These are phyloP conservation scores for Chlorophyllum brunneum DNA, from an alignment of 768 basidiomycete genomes.

Conservation along the genomic window DNA sequence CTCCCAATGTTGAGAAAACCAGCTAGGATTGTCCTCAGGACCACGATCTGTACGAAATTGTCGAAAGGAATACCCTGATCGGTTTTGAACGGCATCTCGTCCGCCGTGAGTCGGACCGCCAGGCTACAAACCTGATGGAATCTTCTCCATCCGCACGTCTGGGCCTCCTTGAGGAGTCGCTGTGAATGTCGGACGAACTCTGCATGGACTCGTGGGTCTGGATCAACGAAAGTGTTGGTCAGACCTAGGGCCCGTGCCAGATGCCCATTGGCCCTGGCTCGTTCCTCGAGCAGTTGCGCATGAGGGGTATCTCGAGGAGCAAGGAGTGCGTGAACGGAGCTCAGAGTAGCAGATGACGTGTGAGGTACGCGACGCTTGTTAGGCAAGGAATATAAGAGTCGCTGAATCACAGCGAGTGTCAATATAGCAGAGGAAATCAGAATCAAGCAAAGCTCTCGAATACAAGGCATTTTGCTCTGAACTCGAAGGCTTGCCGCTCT, in stretches of 20 bases:
- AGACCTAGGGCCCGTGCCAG: constrained; percentile 30
- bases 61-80: constrained; percentile 26
- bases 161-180: constrained; percentile 23
- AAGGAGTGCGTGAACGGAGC: constrained; percentile 13
- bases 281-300: constrained; percentile 22
- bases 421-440: not conserved
- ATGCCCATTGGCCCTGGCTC: constrained; percentile 33
- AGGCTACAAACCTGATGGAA: constrained; percentile 27
- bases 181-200: constrained; percentile 28
- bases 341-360: not conserved
- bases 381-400: not conserved
- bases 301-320: constrained; percentile 12
- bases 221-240: constrained; percentile 52
- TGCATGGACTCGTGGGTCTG: constrained; percentile 29
- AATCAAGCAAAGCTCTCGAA: not conserved
- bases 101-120: constrained; percentile 26
- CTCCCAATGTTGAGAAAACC: constrained; percentile 34
- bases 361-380: not conserved
- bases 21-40: constrained; percentile 37
- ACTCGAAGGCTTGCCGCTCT: constrained; percentile 1
- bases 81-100: not conserved
- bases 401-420: not conserved
- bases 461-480: constrained; percentile 7
- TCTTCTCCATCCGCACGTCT: constrained; percentile 28
- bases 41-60: constrained; percentile 38